These are phyloP conservation scores for Chaetomiaceae sp. DNA, from an alignment of 2,329 filamentous ascomycete genomes.

Conservation along the genomic window DNA sequence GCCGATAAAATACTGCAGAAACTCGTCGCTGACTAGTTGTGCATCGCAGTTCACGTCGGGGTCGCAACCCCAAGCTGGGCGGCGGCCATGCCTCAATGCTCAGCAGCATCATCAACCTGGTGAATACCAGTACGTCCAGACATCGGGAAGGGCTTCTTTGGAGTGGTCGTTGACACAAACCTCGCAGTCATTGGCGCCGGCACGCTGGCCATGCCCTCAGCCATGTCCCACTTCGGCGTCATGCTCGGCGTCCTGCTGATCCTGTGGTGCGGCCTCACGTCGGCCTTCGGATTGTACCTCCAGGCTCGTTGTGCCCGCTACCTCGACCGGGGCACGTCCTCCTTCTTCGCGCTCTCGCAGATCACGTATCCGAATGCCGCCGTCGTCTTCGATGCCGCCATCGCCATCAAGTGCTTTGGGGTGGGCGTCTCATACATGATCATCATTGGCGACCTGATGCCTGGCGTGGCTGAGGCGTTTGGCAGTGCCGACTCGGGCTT, in stretches of 20 bases:
- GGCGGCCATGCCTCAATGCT: slow-evolving; percentile 82
- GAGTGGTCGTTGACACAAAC: slow-evolving; percentile 18
- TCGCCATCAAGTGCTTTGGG: slow-evolving; percentile 96
- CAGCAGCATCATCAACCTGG: slow-evolving; percentile 89
- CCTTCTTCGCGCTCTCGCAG: slow-evolving; percentile 95
- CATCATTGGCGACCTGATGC: slow-evolving; percentile 98
- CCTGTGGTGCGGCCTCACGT: slow-evolving; percentile 82
- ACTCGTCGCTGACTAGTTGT: neutral
- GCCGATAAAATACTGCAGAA: too few species aligned
- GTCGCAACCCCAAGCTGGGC: slow-evolving; percentile 64
- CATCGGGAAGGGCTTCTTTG: neutral
- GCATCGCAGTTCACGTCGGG: slow-evolving; percentile 47
- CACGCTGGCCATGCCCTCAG: slow-evolving; percentile 90
- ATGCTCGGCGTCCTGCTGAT: slow-evolving; percentile 78
- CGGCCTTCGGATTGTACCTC: slow-evolving; percentile 90
- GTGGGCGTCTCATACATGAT: slow-evolving; percentile 97
- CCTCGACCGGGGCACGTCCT: slow-evolving; percentile 79
- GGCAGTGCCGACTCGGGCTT: slow-evolving; percentile 57
- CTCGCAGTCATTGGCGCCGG: slow-evolving; percentile 83
- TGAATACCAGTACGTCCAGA: slow-evolving; percentile 77
- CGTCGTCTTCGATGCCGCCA: slow-evolving; percentile 91
- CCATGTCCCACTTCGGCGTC: slow-evolving; percentile 94
- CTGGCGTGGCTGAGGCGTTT: slow-evolving; percentile 83
- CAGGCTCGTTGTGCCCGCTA: slow-evolving; percentile 92
- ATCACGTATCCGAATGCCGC: slow-evolving; percentile 95